phyloP scores from a whole-genome alignment of 2,329 filamentous ascomycete species.

The Penicillium sp. region DNA sequence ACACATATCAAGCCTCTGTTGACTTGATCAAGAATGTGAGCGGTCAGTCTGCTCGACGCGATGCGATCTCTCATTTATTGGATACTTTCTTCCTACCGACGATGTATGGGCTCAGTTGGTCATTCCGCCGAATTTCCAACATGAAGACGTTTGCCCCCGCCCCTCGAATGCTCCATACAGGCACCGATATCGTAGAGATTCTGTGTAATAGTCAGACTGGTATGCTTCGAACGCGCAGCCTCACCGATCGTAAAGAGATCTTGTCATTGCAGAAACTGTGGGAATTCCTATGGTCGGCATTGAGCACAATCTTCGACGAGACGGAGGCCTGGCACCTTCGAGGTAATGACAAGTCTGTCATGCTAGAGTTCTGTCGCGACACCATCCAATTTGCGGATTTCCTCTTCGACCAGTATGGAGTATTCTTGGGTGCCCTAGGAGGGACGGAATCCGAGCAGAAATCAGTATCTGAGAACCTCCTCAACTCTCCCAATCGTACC shows the following conservation, averaged over 20 bases:
- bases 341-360: slow-evolving; percentile 68
- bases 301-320: slow-evolving; percentile 77
- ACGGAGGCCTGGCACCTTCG: slow-evolving; percentile 79
- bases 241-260: slow-evolving; percentile 61
- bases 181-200: slow-evolving; percentile 62
- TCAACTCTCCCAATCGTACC: slow-evolving; percentile 65
- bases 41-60: slow-evolving; percentile 62
- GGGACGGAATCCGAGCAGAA: slow-evolving; percentile 44
- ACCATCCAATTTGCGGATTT: slow-evolving; percentile 91
- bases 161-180: slow-evolving; percentile 61
- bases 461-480: slow-evolving; percentile 53
- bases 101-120: slow-evolving; percentile 57
- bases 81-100: slow-evolving; percentile 57
- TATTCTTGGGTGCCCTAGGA: slow-evolving; percentile 72
- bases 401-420: slow-evolving; percentile 79
- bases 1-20: slow-evolving; percentile 76
- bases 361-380: slow-evolving; percentile 93
- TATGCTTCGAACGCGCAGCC: slow-evolving; percentile 58
- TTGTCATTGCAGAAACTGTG: slow-evolving; percentile 74
- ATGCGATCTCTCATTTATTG: slow-evolving; percentile 63
- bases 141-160: slow-evolving; percentile 61
- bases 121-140: slow-evolving; percentile 56
- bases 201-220: slow-evolving; percentile 65
- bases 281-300: slow-evolving; percentile 77
- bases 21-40: slow-evolving; percentile 83